Base-by-base conservation (phyloP, 2,329 filamentous ascomycete species). In the Exophiala oligosperma region DNA sequence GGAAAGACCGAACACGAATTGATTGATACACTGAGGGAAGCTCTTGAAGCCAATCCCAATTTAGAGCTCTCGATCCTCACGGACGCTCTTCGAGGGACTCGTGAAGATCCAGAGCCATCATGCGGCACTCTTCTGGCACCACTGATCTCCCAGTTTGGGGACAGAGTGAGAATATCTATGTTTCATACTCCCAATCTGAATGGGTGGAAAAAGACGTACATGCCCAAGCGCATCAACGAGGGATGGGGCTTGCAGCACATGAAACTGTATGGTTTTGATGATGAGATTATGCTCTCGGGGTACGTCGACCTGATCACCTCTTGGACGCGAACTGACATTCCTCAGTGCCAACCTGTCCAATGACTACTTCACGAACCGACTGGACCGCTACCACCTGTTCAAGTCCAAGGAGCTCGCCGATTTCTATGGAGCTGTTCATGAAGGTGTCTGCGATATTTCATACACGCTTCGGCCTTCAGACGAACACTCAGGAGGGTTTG, bases 221-320 rank as follows among this genome's bases (percentile, higher is more conserved):
- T 97, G 1, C 94, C 94, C 0, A 90, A 85, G 70, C 83, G 94
- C 21, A 93, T 99, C 71, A 99, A 99, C 67, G 94, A 99, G 76
- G 94, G 94, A 17, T 99, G 94, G 94, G 94, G 94, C 1, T 76
- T 99, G 61, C 94, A 99, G 72, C 94, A 99, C 71, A 99, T 99
- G 93, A 99, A 99, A 80, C 80, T 99, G 0, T 99, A 99, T 67
- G 94, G 94, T 0, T 79, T 96, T 23, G 94, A 99, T 68, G 92
- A 99, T 69, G 92, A 96, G 73, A 89, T 99, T 57, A 93, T 99
- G 64, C 84, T 99, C 68, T 96, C 92, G 6, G 92, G 92, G 84
- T 91, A 81, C 62, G 78, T 48, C 24, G 21, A 14, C 7, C 35
- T 47, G 24, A 29, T 56, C 37, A 29, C 21, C n/a, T 43, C 41